Evolutionary conservation across 2,329 filamentous ascomycete species (phyloP).

Genomic region (Botrytis deweyae): DNA sequence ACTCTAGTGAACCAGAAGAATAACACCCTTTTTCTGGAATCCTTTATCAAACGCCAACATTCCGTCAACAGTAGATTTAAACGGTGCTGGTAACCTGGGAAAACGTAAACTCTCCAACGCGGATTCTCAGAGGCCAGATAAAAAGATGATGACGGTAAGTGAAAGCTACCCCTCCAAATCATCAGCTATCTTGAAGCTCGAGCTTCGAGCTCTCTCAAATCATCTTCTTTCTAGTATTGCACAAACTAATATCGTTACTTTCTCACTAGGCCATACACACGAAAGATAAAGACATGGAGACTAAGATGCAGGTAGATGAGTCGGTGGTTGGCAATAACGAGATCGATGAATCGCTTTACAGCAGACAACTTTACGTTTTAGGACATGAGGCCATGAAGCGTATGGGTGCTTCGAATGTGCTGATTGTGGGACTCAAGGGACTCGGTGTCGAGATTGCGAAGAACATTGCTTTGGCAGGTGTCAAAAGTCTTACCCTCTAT

Average conservation of each 20-base stretch:
- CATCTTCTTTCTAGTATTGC: background rate
- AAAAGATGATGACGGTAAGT: constrained; percentile 63
- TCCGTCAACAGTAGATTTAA: constrained; percentile 33
- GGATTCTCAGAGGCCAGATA: constrained; percentile 56
- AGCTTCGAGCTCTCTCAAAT: constrained; percentile 9
- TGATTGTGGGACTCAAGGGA: constrained; percentile 88
- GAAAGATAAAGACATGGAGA: constrained; percentile 62
- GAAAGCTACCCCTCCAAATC: constrained; percentile 24
- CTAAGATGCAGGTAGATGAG: constrained; percentile 65
- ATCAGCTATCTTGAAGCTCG: constrained; percentile 11
- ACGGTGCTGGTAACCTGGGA: constrained; percentile 53
- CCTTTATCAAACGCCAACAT: constrained; percentile 36
- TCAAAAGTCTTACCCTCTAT: constrained; percentile 93
- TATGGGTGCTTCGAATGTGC: constrained; percentile 93
- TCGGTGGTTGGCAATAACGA: constrained; percentile 55
- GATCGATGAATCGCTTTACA: constrained; percentile 73
- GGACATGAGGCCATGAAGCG: constrained; percentile 93
- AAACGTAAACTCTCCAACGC: constrained; percentile 66
- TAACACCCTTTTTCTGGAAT: constrained; percentile 26
- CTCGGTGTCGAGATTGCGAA: constrained; percentile 98
- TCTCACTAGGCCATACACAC: constrained; percentile 41
- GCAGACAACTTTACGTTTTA: constrained; percentile 69
- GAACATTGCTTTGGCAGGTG: constrained; percentile 95
- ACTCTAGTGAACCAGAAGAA: constrained; percentile 28
- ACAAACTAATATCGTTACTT: constrained; percentile 1